Evolutionary conservation across 2,329 filamentous ascomycete species (phyloP).

Genomic region (Plectosphaerella cucumerina): DNA sequence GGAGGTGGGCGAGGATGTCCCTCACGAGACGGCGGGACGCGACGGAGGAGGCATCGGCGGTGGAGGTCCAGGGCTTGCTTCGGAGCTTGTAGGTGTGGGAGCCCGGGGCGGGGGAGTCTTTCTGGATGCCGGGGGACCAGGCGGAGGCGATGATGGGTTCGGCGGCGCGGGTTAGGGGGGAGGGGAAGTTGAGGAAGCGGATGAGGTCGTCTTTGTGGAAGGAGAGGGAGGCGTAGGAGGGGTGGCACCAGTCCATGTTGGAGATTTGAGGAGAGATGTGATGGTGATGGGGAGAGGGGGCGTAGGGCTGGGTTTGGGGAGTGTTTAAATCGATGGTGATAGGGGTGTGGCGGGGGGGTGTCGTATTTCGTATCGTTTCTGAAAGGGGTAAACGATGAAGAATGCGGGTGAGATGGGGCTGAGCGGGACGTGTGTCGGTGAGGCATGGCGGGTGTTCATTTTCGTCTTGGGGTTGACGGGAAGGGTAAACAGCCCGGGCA

Average conservation of each 20-base stretch:
- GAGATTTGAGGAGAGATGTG: background rate
- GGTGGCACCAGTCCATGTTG: background rate
- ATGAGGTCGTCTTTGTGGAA: conserved; percentile 16
- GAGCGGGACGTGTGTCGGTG: too few relatives aligned
- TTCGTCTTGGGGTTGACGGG: too few relatives aligned
- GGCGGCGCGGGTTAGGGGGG: conserved; percentile 7
- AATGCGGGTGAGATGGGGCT: too few relatives aligned
- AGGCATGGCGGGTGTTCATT: too few relatives aligned
- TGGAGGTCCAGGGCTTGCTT: conserved; percentile 13
- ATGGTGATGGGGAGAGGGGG: background rate
- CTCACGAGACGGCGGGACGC: conserved; percentile 15
- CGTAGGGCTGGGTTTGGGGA: background rate
- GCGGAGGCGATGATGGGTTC: conserved; percentile 13
- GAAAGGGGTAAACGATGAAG: too few relatives aligned
- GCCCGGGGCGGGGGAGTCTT: conserved; percentile 4
- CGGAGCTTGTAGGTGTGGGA: conserved; percentile 16
- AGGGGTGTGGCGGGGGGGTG: too few relatives aligned
- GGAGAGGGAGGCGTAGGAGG: conserved; percentile 15
- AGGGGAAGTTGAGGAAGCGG: conserved; percentile 18
- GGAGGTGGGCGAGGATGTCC: conserved; percentile 15
- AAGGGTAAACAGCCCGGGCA: too few relatives aligned
- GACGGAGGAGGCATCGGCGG: conserved; percentile 8
- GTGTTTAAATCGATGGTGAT: background rate
- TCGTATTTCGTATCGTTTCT: too few relatives aligned
- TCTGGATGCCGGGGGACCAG: conserved; percentile 18